Evolutionary conservation across 192 early-diverging fungal genomes (phyloP), one percentile per base, ranked within the genome.

Genomic region (Entomortierella lignicola): DNA sequence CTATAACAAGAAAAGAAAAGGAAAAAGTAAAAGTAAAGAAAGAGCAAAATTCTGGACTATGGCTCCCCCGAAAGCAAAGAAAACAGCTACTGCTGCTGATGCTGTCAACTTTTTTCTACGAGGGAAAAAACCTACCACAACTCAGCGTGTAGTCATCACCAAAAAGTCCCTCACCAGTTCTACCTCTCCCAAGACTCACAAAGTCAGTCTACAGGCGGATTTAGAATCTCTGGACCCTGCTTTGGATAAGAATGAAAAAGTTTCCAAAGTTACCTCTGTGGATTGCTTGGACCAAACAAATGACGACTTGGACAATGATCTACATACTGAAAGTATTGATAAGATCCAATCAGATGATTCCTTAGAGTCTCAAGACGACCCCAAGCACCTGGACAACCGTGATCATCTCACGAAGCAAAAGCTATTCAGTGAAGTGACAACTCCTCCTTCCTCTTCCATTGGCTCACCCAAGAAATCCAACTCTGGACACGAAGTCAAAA

Each of bases 101-200:
- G 65, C 66, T 20, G 57, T 52, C 13, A 61, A 59, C 34, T 77
- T 68, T 34, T 77, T 77, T 23, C 41, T 53, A 7, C 59, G 59
- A 21, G 65, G 65, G 1, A 61, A 67, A 55, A 77, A 77, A 21
- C 42, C 66, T 1, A 56, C 64, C 0, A 56, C 59, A 8, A 20
- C 50, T 0, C 43, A 77, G 11, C 51, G 72, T 18, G 25, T 60
- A 34, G 27, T 61, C 50, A 25, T 50, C 12, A 18, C 10, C 72
- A 74, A 74, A 42, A 54, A 60, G 54, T 25, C 69, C 2, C 13
- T 32, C 0, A 10, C 52, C 8, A 25, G n/a, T 15, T 0, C 43
- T 21, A 34, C 39, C 8, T 0, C 31, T 0, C 4, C 69, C 20
- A 4, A 54, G 50, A 26, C 21, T 0, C 2, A 10, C 43, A 69